A percentile compares a stretch with the other conserved stretches of the same genome.
phyloP scores from a whole-genome alignment of 306 rosid species.

The Vicia faba region DNA sequence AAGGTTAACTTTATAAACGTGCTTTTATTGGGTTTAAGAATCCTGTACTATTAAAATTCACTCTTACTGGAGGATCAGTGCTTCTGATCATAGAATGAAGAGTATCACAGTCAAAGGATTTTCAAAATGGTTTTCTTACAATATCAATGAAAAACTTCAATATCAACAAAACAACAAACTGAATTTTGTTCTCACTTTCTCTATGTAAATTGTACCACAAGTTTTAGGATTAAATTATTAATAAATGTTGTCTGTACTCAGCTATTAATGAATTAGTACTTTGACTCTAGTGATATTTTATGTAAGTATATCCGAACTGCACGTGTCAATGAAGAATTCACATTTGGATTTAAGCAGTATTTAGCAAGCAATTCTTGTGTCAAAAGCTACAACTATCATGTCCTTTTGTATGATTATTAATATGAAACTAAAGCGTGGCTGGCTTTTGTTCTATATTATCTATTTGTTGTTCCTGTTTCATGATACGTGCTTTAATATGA shows the following conservation, averaged over 20 bases:
- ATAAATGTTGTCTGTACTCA: not conserved
- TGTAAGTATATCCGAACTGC: not conserved
- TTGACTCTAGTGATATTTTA: not conserved
- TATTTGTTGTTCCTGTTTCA: conserved; percentile 11
- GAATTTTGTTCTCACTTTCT: conserved; percentile 13
- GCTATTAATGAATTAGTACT: not conserved
- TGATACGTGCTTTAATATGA: conserved; percentile 24
- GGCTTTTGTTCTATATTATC: conserved; percentile 25
- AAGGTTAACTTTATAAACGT: conserved; percentile 5
- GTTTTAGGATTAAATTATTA: not conserved
- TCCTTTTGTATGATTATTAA: conserved; percentile 12
- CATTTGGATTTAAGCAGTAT: not conserved
- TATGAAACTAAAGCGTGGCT: conserved; percentile 20
- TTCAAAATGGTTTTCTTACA: conserved; percentile 3
- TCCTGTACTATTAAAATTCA: conserved; percentile 1
- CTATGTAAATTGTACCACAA: not conserved
- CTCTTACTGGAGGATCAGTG: conserved; percentile 12
- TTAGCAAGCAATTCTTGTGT: conserved; percentile 21
- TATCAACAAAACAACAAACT: conserved; percentile 1
- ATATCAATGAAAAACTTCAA: not conserved
- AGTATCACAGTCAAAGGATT: conserved; percentile 23
- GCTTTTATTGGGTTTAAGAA: conserved; percentile 14
- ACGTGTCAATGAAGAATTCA: not conserved
- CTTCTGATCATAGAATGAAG: not conserved
- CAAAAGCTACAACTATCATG: conserved; percentile 19